Evolutionary conservation across 176 grass and related monocot genomes (phyloP).

Genomic region (Oryza meyeriana): DNA sequence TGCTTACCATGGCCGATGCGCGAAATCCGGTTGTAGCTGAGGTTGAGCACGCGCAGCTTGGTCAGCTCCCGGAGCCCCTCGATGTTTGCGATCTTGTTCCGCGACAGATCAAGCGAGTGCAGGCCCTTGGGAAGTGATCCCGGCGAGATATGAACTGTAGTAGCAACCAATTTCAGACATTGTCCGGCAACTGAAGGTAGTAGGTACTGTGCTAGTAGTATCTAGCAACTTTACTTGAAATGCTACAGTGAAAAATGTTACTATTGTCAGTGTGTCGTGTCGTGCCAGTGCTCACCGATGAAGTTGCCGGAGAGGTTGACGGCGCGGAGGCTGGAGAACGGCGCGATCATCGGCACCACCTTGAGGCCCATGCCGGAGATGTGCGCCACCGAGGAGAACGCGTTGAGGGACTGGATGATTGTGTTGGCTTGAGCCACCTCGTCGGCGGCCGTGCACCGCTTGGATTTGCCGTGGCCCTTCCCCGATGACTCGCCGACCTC

Average conservation of each 20-base stretch:
- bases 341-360: conserved; percentile 66
- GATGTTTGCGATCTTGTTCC: conserved; percentile 76
- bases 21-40: conserved; percentile 93
- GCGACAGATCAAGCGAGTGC: conserved; percentile 78
- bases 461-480: conserved; percentile 32
- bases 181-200: neutral
- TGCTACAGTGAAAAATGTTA: neutral
- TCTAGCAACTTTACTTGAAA: neutral
- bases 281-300: conserved; percentile 52
- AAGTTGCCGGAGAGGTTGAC: conserved; percentile 92
- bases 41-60: conserved; percentile 74
- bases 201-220: neutral
- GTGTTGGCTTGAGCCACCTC: conserved; percentile 80
- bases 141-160: conserved; percentile 68
- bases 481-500: conserved; percentile 57
- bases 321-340: conserved; percentile 61
- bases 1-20: conserved; percentile 84
- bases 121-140: conserved; percentile 83
- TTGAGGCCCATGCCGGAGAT: conserved; percentile 89
- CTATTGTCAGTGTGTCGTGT: neutral
- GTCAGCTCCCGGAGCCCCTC: conserved; percentile 84
- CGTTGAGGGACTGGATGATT: conserved; percentile 75
- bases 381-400: conserved; percentile 84
- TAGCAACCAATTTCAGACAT: neutral
- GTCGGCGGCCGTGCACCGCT: conserved; percentile 33